Evolutionary conservation across 2,329 filamentous ascomycete genomes (phyloP).

Genomic region (Penicillium verrucosum): DNA sequence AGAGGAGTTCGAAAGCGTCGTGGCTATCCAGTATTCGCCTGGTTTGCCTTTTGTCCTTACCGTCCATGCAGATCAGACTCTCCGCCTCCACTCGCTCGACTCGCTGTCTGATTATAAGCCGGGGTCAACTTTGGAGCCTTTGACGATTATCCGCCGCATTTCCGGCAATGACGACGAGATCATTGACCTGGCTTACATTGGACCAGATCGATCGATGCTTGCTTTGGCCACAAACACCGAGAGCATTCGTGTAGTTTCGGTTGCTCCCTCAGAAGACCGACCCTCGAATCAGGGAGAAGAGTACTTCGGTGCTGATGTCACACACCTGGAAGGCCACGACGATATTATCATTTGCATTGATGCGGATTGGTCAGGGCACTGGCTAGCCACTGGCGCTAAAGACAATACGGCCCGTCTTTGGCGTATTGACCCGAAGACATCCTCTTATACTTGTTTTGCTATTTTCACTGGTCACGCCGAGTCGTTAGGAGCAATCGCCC

Average conservation of each 20-base stretch:
- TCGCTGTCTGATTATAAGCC: constrained; percentile 36
- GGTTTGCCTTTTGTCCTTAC: constrained; percentile 70
- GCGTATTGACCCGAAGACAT: constrained; percentile 73
- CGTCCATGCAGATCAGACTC: constrained; percentile 83
- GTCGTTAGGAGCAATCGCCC: constrained; percentile 82
- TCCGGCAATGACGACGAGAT: constrained; percentile 97
- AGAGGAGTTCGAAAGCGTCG: constrained; percentile 63
- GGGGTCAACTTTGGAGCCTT: constrained; percentile 52
- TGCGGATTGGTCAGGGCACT: constrained; percentile 93
- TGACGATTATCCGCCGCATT: constrained; percentile 69
- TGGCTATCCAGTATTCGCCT: constrained; percentile 66
- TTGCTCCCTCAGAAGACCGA: constrained; percentile 42
- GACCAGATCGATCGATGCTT: constrained; percentile 74
- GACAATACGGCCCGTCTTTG: constrained; percentile 92
- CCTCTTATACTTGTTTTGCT: constrained; percentile 74
- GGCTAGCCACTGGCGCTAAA: constrained; percentile 94
- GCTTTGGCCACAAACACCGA: constrained; percentile 94
- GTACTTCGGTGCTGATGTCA: constrained; percentile 89
- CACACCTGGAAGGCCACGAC: constrained; percentile 80
- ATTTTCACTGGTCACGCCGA: constrained; percentile 90
- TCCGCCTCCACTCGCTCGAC: constrained; percentile 66
- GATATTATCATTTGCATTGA: constrained; percentile 96
- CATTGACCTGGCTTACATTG: constrained; percentile 85
- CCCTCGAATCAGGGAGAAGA: constrained; percentile 37
- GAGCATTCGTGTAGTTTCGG: constrained; percentile 81